A percentile compares a stretch with the other conserved stretches of the same genome.
Conservation (phyloP, 371 early-diverging fungal species). For the Lichtheimia corymbifera region DNA sequence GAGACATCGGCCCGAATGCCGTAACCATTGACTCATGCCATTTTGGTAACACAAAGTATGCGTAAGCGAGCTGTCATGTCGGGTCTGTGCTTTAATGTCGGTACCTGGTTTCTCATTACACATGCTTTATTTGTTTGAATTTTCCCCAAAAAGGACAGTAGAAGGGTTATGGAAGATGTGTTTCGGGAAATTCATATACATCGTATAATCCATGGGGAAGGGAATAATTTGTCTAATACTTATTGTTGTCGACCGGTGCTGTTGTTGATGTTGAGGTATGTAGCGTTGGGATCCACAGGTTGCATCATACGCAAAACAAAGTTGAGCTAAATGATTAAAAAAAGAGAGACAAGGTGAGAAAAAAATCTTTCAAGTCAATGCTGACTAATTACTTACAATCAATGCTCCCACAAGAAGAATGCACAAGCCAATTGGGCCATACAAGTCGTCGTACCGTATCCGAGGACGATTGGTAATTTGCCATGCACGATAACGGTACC, state of each 20-base stretch:
- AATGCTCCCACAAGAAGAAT: conserved; percentile 78
- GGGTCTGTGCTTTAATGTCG: too few species aligned
- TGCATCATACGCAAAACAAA: conserved; percentile 14
- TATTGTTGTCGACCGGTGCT: conserved; percentile 9
- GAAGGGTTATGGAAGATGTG: too few species aligned
- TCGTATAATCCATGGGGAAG: too few species aligned
- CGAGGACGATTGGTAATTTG: conserved; percentile 48
- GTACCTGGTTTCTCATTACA: too few species aligned
- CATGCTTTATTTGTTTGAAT: neutral
- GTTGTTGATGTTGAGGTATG: conserved; percentile 22
- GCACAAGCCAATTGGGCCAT: conserved; percentile 83
- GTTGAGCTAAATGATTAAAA: conserved; percentile 17
- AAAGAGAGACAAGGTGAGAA: neutral
- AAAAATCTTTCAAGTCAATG: neutral
- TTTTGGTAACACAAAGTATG: too few species aligned
- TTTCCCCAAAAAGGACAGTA: neutral
- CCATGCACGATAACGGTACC: conserved; percentile 87
- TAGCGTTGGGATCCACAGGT: conserved; percentile 4
- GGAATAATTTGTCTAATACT: neutral
- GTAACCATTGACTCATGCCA: too few species aligned
- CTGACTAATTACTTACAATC: conserved; percentile 54
- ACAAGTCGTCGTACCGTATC: conserved; percentile 61
- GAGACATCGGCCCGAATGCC: too few species aligned
- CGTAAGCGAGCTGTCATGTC: too few species aligned
- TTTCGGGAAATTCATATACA: too few species aligned